Evolutionary conservation across 2,329 filamentous ascomycete genomes (phyloP).

Genomic region (Aspergillus sp.): DNA sequence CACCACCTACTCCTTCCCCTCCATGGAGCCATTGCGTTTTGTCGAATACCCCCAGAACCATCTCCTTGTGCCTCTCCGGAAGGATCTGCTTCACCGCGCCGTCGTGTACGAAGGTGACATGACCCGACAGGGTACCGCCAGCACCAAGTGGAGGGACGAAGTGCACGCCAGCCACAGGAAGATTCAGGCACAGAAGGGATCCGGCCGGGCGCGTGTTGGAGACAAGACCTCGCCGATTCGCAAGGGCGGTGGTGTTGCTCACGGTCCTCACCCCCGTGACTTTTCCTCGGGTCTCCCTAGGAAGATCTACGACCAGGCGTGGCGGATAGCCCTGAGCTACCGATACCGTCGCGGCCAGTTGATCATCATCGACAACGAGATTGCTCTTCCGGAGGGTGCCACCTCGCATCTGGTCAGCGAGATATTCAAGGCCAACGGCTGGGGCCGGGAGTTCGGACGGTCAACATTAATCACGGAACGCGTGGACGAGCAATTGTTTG

Average conservation of each 20-base stretch:
- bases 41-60: constrained; percentile 78
- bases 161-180: constrained; percentile 83
- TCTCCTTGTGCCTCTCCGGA: constrained; percentile 80
- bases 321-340: constrained; percentile 90
- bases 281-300: constrained; percentile 79
- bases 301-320: constrained; percentile 94
- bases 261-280: constrained; percentile 89
- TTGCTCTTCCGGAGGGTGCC: constrained; percentile 58
- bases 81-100: constrained; percentile 89
- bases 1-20: constrained; percentile 87
- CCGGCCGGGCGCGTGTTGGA: constrained; percentile 75
- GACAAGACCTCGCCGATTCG: constrained; percentile 78
- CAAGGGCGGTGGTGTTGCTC: constrained; percentile 80
- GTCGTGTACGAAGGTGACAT: constrained; percentile 90
- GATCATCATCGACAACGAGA: constrained; percentile 77
- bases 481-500: constrained; percentile 62
- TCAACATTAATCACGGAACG: constrained; percentile 72
- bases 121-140: constrained; percentile 83
- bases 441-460: constrained; percentile 66
- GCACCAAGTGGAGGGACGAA: constrained; percentile 76
- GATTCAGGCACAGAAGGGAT: constrained; percentile 82
- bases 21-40: constrained; percentile 77
- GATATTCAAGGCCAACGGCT: constrained; percentile 69
- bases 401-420: constrained; percentile 61
- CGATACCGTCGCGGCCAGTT: constrained; percentile 85